These are phyloP conservation scores for Austroboletus festivus DNA, from an alignment of 768 basidiomycete genomes.

Conservation along the genomic window DNA sequence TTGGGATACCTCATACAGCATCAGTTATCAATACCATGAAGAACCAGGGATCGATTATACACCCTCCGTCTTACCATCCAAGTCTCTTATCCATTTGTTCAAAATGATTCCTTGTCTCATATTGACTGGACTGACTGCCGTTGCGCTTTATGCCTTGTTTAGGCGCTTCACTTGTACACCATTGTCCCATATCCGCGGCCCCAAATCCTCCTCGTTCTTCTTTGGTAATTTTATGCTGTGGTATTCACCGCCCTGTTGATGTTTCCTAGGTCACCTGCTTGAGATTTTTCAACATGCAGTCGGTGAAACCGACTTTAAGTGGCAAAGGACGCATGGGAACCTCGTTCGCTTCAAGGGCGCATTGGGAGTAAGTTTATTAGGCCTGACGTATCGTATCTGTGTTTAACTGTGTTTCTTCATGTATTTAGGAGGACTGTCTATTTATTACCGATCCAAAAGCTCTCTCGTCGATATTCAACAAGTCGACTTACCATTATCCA, in stretches of 20 bases:
- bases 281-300: constrained; percentile 28
- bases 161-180: constrained; percentile 1
- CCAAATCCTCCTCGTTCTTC: constrained; percentile 22
- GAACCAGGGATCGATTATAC: too few species aligned
- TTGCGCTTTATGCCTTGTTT: constrained; percentile 7
- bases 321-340: constrained; percentile 30
- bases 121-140: constrained; percentile 1
- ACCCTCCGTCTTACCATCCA: neutral
- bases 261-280: constrained; percentile 24
- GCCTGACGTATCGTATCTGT: neutral
- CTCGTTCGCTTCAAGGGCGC: constrained; percentile 28
- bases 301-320: constrained; percentile 28
- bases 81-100: neutral
- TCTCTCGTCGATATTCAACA: constrained; percentile 37
- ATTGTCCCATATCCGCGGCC: constrained; percentile 18
- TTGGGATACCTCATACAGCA: too few species aligned
- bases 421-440: constrained; percentile 40
- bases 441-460: constrained; percentile 49
- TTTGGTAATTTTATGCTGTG: constrained; percentile 5
- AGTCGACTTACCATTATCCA: constrained; percentile 41
- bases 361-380: constrained; percentile 21
- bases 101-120: constrained; percentile 10
- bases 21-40: neutral
- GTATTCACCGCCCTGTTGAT: neutral
- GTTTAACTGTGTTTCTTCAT: constrained; percentile 9